A percentile compares a stretch with the other conserved stretches of the same genome.
phyloP scores from a whole-genome alignment of 805 yeast species.

The Spathaspora passalidarum region DNA sequence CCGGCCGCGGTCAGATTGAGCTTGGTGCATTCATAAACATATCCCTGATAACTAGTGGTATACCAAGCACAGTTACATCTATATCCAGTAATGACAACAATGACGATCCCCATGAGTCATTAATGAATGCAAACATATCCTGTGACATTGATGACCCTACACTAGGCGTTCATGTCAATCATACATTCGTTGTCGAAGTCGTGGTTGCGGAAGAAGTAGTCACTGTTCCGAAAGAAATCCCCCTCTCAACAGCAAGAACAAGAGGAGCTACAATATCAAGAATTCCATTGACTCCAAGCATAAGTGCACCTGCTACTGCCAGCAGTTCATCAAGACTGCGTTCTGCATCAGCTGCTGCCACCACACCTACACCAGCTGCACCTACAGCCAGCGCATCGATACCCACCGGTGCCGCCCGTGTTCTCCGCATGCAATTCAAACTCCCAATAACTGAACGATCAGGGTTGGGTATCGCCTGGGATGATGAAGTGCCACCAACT shows the following conservation, averaged over 20 bases:
- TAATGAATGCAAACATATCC: conserved; percentile 47
- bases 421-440: conserved; percentile 90
- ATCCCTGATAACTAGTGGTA: conserved; percentile 54
- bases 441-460: conserved; percentile 82
- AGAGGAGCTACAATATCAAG: conserved; percentile 1
- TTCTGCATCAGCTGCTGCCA: conserved; percentile 2
- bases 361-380: conserved; percentile 20
- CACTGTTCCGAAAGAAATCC: conserved; percentile 26
- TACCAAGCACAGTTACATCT: conserved; percentile 35
- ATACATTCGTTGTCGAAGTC: conserved; percentile 76
- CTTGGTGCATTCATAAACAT: conserved; percentile 69
- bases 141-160: conserved; percentile 84
- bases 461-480: conserved; percentile 97
- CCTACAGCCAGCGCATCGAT: conserved; percentile 45
- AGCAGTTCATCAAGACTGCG: neutral
- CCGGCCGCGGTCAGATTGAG: conserved; percentile 75
- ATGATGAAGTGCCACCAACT: conserved; percentile 97
- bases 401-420: conserved; percentile 94
- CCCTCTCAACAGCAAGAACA: conserved; percentile 1
- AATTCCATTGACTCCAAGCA: neutral
- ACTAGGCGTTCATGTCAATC: conserved; percentile 73
- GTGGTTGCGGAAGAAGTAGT: conserved; percentile 90
- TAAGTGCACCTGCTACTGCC: neutral
- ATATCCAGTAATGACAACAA: conserved; percentile 16
- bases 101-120: neutral